Evolutionary conservation across 352 stramenopile genomes (phyloP), one percentile per base, ranked within the genome.

Genomic region (Globisporangium heterothallicum): DNA sequence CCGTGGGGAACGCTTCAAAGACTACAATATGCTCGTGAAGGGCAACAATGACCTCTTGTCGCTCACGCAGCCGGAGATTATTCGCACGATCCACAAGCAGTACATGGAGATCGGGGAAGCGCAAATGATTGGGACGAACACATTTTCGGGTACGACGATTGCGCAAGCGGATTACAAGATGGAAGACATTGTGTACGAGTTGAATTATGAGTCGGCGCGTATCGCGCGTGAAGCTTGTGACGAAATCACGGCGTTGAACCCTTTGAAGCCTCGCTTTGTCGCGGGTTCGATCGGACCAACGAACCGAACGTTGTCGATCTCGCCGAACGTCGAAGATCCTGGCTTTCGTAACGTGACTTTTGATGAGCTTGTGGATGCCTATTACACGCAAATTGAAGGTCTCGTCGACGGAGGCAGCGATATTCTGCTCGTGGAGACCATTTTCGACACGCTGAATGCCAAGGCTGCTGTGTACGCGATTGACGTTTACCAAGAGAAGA

Each of bases 21-120:
- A 99, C 61, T 98, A 64, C 24, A 32, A 36, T 34, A 88, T 87
- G 58, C 86, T 97, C 36, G 92, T 98, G 13, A 98, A 98, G 72
- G 96, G 96, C 29, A 99, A 99, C 85, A 99, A 99, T 69, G 96
- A 99, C 66, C 73, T 98, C 70, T 66, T 99, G 42, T 96, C 90
- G 52, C 84, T 98, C 65, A 97, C 92, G 30, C 92, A 98, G 70
- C 94, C 94, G 19, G 42, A 97, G 21, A 84, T 98, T 54, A 99
- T 99, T 70, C 79, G 89, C 45, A 84, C 86, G 50, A 98, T 99
- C 64, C 96, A 99, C 74, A 77, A 66, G 25, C 46, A 97, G 44
- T 99, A 99, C 74, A 84, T 99, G 55, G 85, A 97, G 61, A 76
- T 89, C 50, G 92, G 87, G 43, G 81, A 84, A 27, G 92, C 90